A percentile compares a stretch with the other conserved stretches of the same genome.
Conservation (phyloP, 2,329 filamentous ascomycete genomes). For the Clonostachys chloroleuca region DNA sequence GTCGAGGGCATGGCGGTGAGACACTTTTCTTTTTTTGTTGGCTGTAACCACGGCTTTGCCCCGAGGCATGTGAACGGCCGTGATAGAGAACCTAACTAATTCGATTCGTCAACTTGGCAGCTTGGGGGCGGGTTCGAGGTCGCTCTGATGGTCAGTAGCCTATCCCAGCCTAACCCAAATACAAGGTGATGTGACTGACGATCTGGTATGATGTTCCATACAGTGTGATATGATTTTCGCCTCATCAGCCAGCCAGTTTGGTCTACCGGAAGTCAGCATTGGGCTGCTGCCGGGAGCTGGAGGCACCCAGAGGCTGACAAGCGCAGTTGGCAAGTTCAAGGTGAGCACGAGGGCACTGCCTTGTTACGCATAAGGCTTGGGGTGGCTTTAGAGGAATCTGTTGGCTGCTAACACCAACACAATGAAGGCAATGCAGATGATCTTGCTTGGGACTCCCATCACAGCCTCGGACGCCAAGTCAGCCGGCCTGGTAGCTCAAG, state of each 20-base stretch:
- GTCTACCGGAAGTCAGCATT: constrained; percentile 30
- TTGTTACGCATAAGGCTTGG: not conserved
- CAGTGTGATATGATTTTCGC: constrained; percentile 33
- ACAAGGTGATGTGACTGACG: no score
- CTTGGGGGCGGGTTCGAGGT: constrained; percentile 47
- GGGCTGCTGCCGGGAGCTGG: constrained; percentile 34
- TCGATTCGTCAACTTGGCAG: constrained; percentile 12
- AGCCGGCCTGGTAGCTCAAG: constrained; percentile 14
- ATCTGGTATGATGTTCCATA: not conserved
- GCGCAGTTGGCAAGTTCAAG: constrained; percentile 32
- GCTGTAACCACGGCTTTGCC: not conserved
- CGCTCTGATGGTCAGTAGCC: constrained; percentile 32
- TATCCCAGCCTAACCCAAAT: not conserved
- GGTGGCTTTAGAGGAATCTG: not conserved
- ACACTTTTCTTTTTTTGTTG: not conserved
- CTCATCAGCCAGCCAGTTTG: constrained; percentile 25
- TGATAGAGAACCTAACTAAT: not conserved
- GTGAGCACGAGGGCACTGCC: constrained; percentile 11
- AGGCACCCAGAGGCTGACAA: constrained; percentile 32
- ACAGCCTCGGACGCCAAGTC: constrained; percentile 14
- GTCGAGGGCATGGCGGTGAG: constrained; percentile 44
- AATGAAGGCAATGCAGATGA: constrained; percentile 19
- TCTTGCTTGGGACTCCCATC: constrained; percentile 17
- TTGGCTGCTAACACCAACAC: not conserved
- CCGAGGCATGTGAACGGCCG: not conserved